These are phyloP conservation scores for Camptophora hylomeconis DNA, from an alignment of 2,329 filamentous ascomycete species.

Conservation along the genomic window DNA sequence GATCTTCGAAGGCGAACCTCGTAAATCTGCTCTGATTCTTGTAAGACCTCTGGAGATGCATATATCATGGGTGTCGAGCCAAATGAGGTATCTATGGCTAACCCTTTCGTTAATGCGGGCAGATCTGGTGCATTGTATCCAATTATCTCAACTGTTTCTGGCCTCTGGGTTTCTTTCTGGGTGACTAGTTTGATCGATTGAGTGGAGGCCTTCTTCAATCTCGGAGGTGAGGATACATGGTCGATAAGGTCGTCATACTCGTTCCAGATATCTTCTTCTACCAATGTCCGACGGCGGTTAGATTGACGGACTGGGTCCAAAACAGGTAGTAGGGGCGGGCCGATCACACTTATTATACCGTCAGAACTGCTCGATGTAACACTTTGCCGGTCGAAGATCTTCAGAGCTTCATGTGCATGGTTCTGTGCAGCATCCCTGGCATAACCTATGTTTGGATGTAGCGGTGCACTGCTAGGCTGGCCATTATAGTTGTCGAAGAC, in stretches of 20 bases:
- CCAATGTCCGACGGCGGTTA: slow-evolving; percentile 48
- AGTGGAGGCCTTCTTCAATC: slow-evolving; percentile 18
- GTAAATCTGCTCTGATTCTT: too few species aligned
- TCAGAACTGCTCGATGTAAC: slow-evolving; percentile 52
- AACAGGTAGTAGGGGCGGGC: slow-evolving; percentile 7
- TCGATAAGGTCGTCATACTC: slow-evolving; percentile 85
- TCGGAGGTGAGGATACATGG: slow-evolving; percentile 43
- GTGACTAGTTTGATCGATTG: slow-evolving; percentile 31
- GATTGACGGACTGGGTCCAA: not conserved
- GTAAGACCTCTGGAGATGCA: too few species aligned
- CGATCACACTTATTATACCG: slow-evolving; percentile 40
- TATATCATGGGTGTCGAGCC: too few species aligned
- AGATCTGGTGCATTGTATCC: too few species aligned
- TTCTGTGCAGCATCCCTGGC: not conserved
- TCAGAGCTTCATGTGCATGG: slow-evolving; percentile 49
- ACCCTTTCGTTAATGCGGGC: too few species aligned
- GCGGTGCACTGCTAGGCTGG: slow-evolving; percentile 24
- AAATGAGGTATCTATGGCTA: too few species aligned
- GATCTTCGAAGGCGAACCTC: slow-evolving; percentile 33
- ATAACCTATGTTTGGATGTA: not conserved
- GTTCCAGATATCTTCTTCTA: slow-evolving; percentile 83
- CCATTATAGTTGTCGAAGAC: slow-evolving; percentile 20
- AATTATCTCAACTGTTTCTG: slow-evolving; percentile 14
- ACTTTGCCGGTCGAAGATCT: too few species aligned
- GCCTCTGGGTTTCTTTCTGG: slow-evolving; percentile 46